Base-by-base conservation (phyloP, 305 asterid species). In the Fraxinus albicans region DNA sequence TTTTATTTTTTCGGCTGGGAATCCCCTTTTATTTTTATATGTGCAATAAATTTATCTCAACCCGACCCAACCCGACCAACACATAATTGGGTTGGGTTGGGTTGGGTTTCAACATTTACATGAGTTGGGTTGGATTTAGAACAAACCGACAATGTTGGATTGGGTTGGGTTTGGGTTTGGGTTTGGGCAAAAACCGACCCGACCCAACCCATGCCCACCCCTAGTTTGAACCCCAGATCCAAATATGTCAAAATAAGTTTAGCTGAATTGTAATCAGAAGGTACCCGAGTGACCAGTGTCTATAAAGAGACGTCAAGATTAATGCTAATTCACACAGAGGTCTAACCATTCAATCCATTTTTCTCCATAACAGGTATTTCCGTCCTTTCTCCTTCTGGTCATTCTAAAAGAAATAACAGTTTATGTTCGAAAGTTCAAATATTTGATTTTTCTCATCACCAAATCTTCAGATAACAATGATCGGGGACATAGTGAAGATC, bases 371-470 rank as follows among this genome's bases (percentile, higher is more conserved):
- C 33, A 63, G 33, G 29, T 63, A 63, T 23, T 19, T 58, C 72
- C 12, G 6, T 34, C 17, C 7, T 19, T 35, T 55, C 15, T 53
- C 67, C 67, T 55, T 55, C 27, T n/a, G n/a, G 8, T n/a, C 27
- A 74, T 58, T 75, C 36, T 55, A 79, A 38, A 79, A 25, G 76
- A 65, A 79, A 63, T 17, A 23, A 19, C 80, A 36, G 84, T 40
- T 10, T 13, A 19, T 67, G 63, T 29, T 53, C 23, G 6, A 78
- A 23, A 55, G 42, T 34, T 78, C n/a, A 83, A 78, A 73, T 31
- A 69, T 25, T 27, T 36, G 74, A 34, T 15, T 69, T 50, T 27
- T 15, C 47, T 70, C 27, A 25, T 42, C 63, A 19, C 40, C 67
- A 5, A 6, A 63, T 23, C 13, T 63, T 63, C 33, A 63, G 72